Base-by-base conservation (phyloP, 2,329 filamentous ascomycete species). In the Arthrobotrys iridis region DNA sequence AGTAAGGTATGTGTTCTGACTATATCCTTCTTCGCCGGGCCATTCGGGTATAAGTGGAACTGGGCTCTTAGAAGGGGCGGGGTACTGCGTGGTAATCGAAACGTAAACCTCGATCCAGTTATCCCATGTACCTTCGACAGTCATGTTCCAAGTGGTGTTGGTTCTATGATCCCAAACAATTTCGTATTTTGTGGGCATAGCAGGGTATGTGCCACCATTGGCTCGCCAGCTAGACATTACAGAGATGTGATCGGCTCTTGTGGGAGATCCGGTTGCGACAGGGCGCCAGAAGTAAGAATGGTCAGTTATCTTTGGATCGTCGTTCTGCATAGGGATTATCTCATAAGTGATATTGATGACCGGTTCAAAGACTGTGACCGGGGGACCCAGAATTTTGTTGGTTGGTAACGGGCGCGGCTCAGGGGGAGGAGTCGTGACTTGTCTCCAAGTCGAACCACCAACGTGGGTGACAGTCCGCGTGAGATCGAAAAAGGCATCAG, bases 101-200 rank as follows among this genome's bases (percentile, higher is more conserved):
- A 57, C 24, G n/a, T 60, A 73, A 4, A 73, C 60, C 1, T 37
- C 28, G 11, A 35, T 24, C 30, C 35, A 66, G n/a, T 73, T 43
- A 15, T 48, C 24, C 20, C 41, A 22, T 13, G 40, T 35, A 24
- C 68, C 68, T 13, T 73, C 60, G 18, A 66, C 33, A n/a, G 68
- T 73, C 13, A 55, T 43, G 33, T 73, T 73, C 59, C 60, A 73
- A 10, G 68, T 73, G 13, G 59, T 37, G 50, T 73, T 73, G 50
- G 68, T 73, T 6, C 43, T n/a, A 4, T 55, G 43, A 28, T 73
- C 68, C 28, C 58, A 73, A 22, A 73, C 60, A n/a, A 73, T 28
- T 7, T 50, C 22, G 13, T 62, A 55, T 28, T 30, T 20, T 8
- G 20, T 37, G 5, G 68, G 68, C 35, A 73, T 18, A 8, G 41